A percentile compares a stretch with the other conserved stretches of the same genome.
Evolutionary conservation across 2,329 filamentous ascomycete genomes (phyloP).

Genomic region (Colletotrichum sp.): DNA sequence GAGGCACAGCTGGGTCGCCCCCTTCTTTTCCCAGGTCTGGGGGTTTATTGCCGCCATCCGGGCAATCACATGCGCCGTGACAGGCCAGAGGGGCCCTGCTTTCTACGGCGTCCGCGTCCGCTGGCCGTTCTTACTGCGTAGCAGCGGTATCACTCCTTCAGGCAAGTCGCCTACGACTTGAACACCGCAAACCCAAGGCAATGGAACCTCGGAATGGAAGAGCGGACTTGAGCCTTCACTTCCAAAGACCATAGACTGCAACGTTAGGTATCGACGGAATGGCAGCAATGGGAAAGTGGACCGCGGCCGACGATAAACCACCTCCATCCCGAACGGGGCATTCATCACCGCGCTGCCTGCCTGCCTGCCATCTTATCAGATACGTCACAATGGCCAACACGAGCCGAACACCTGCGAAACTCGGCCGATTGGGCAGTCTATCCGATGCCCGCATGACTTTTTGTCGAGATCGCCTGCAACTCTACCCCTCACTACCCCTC

Average conservation of each 20-base stretch:
- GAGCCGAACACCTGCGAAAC: background rate
- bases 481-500: background rate
- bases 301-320: background rate
- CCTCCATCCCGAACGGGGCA: background rate
- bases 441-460: slow-evolving; percentile 11
- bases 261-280: background rate
- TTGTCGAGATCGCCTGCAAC: background rate
- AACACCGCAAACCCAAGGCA: background rate
- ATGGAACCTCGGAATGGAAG: background rate
- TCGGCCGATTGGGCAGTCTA: slow-evolving; percentile 8
- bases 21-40: background rate
- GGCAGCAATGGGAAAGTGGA: background rate
- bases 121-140: background rate
- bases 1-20: background rate
- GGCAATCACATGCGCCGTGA: slow-evolving; percentile 26
- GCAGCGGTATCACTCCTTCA: background rate
- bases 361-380: slow-evolving; percentile 1
- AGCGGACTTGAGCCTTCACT: background rate
- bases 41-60: slow-evolving; percentile 19
- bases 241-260: background rate
- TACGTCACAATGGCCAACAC: background rate
- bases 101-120: slow-evolving; percentile 3
- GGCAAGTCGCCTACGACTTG: background rate
- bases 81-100: slow-evolving; percentile 12
- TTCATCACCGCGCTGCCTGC: background rate